phyloP scores from a whole-genome alignment of 768 basidiomycete genomes.

The Pulveroboletus frians region DNA sequence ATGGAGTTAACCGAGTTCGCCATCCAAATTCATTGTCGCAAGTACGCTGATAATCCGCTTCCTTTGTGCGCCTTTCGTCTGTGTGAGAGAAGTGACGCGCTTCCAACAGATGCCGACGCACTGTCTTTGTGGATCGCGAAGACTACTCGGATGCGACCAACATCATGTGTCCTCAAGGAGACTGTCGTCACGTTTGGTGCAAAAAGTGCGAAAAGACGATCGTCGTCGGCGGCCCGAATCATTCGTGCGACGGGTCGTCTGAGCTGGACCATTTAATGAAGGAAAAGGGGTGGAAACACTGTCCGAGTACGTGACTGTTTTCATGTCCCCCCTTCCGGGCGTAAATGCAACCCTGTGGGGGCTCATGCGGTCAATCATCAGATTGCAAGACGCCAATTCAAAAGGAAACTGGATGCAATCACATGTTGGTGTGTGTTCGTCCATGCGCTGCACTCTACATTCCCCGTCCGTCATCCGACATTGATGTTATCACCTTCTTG shows the following conservation, averaged over 20 bases:
- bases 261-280: slow-evolving; percentile 51
- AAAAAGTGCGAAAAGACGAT: slow-evolving; percentile 32
- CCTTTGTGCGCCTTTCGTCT: not conserved
- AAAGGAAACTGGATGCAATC: slow-evolving; percentile 51
- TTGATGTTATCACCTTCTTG: too few species aligned
- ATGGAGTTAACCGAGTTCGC: slow-evolving; percentile 43
- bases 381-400: slow-evolving; percentile 46
- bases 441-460: not conserved
- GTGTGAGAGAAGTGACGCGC: not conserved
- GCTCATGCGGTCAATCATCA: slow-evolving; percentile 7
- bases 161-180: slow-evolving; percentile 45
- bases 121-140: slow-evolving; percentile 45
- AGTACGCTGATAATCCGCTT: slow-evolving; percentile 29
- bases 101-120: slow-evolving; percentile 42
- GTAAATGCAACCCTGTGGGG: not conserved
- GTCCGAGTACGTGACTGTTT: slow-evolving; percentile 41
- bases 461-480: not conserved
- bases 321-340: not conserved
- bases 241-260: slow-evolving; percentile 55
- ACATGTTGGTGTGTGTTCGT: slow-evolving; percentile 43
- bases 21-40: slow-evolving; percentile 44
- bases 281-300: slow-evolving; percentile 57
- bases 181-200: slow-evolving; percentile 36
- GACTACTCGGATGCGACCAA: slow-evolving; percentile 39
- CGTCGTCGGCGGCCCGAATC: slow-evolving; percentile 34